phyloP scores from a whole-genome alignment of 2,329 filamentous ascomycete genomes.

The Lecanosticta acicola region DNA sequence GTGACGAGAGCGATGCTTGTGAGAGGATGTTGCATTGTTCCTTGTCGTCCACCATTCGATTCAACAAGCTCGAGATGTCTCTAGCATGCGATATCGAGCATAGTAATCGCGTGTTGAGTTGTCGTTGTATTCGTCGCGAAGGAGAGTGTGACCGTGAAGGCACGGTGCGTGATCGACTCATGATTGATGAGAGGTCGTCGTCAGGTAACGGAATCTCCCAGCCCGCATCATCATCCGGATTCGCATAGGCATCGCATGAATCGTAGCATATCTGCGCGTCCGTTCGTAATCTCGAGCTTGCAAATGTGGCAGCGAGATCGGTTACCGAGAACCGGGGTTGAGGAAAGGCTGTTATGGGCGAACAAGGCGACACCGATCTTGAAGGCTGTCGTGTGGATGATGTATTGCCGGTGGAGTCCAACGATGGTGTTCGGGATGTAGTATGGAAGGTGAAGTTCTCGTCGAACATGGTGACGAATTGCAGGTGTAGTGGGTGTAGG shows the following conservation, averaged over 20 bases:
- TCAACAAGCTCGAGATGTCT: constrained; percentile 39
- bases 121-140: constrained; percentile 37
- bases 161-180: constrained; percentile 7
- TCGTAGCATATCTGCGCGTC: constrained; percentile 31
- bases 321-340: constrained; percentile 27
- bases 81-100: constrained; percentile 36
- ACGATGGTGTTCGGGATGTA: constrained; percentile 23
- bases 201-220: constrained; percentile 23
- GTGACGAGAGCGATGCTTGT: background rate
- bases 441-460: constrained; percentile 29
- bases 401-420: constrained; percentile 22
- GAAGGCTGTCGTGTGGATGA: constrained; percentile 22
- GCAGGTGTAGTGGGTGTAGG: background rate
- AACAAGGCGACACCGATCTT: constrained; percentile 32
- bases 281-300: constrained; percentile 22
- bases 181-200: constrained; percentile 12
- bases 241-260: constrained; percentile 31
- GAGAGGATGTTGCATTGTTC: constrained; percentile 37
- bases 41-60: constrained; percentile 37
- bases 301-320: constrained; percentile 29
- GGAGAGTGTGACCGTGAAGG: constrained; percentile 30
- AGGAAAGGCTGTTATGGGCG: constrained; percentile 21
- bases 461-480: constrained; percentile 23
- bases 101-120: constrained; percentile 37
- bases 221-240: constrained; percentile 27